phyloP scores from a whole-genome alignment of 106 monocot genomes.

The Iris macrosiphon region DNA sequence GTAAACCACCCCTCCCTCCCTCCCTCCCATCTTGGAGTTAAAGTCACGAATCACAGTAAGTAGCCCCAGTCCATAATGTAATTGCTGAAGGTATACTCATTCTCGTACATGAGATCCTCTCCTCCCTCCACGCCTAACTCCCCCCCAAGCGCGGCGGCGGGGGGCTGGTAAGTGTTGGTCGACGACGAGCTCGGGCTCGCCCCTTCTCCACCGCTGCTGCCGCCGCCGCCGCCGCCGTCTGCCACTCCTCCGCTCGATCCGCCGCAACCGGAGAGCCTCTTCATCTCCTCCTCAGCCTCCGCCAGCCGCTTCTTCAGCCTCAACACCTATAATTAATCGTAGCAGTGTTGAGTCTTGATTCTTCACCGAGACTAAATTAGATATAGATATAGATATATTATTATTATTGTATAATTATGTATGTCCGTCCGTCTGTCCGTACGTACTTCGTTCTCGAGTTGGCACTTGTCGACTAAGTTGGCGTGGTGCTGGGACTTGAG shows the following conservation, averaged over 20 bases:
- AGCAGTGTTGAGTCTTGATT: too few species aligned
- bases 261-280: constrained; percentile 10
- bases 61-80: constrained; percentile 12
- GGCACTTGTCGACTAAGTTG: constrained; percentile 38
- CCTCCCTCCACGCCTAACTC: constrained; percentile 15
- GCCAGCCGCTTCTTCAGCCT: constrained; percentile 24
- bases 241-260: too few species aligned
- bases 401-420: too few species aligned
- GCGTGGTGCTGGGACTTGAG: constrained; percentile 33
- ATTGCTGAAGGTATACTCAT: constrained; percentile 6
- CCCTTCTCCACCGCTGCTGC: neutral
- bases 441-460: constrained; percentile 47
- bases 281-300: constrained; percentile 37
- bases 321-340: constrained; percentile 16
- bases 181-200: constrained; percentile 18
- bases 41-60: too few species aligned
- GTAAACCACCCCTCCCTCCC: too few species aligned
- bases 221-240: neutral
- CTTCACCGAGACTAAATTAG: too few species aligned
- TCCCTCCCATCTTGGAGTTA: too few species aligned
- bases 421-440: too few species aligned
- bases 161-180: constrained; percentile 2
- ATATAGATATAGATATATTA: neutral
- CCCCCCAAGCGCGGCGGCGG: neutral
- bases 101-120: constrained; percentile 2